Evolutionary conservation across 805 yeast species (phyloP).

Genomic region (Clavispora phyllophila): DNA sequence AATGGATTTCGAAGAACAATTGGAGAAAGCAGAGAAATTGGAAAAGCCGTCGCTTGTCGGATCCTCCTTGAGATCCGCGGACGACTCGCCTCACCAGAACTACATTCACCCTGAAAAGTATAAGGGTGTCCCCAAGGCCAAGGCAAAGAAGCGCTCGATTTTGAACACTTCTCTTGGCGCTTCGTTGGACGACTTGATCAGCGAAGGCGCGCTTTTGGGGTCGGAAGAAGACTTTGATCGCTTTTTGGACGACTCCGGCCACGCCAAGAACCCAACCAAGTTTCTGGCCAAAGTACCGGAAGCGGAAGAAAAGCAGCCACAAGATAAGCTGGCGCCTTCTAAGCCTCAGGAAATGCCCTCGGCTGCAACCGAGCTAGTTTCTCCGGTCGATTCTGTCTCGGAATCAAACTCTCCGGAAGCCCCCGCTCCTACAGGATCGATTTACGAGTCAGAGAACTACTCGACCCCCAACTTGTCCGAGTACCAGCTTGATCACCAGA

Average conservation of each 20-base stretch:
- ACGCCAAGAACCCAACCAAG: conserved; percentile 44
- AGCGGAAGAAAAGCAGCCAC: not conserved
- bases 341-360: conserved; percentile 1
- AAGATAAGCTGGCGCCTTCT: conserved; percentile 1
- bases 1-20: conserved; percentile 30
- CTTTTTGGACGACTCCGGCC: conserved; percentile 50
- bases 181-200: conserved; percentile 46
- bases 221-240: conserved; percentile 50
- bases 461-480: conserved; percentile 43
- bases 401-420: not conserved
- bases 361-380: conserved; percentile 5
- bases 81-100: conserved; percentile 41
- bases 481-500: conserved; percentile 38
- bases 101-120: conserved; percentile 42
- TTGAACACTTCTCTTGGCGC: conserved; percentile 41
- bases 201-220: conserved; percentile 42
- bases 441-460: conserved; percentile 21
- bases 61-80: conserved; percentile 44
- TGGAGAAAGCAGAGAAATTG: conserved; percentile 47
- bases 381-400: not conserved
- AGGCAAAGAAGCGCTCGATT: conserved; percentile 12
- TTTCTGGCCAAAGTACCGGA: conserved; percentile 10
- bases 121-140: conserved; percentile 19
- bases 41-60: conserved; percentile 51
- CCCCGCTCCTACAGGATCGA: not conserved